Evolutionary conservation across 2,329 filamentous ascomycete genomes (phyloP).

Genomic region (Bipolaris oryzae): DNA sequence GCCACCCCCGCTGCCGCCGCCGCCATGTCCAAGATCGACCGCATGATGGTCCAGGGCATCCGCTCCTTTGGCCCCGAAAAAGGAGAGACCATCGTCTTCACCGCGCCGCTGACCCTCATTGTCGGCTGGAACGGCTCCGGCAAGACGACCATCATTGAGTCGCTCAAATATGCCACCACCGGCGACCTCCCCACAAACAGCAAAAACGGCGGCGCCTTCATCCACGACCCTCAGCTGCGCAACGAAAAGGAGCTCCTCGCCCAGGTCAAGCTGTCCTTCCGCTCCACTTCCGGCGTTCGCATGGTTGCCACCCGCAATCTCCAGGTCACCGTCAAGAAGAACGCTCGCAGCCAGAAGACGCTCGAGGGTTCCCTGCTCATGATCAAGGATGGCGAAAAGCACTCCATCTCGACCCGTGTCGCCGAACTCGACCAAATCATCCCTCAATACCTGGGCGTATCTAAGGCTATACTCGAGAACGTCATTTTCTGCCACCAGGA

Average conservation of each 20-base stretch:
- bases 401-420: slow-evolving; percentile 77
- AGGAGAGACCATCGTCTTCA: slow-evolving; percentile 82
- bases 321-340: slow-evolving; percentile 86
- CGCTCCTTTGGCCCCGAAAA: slow-evolving; percentile 83
- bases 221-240: slow-evolving; percentile 93
- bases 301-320: slow-evolving; percentile 85
- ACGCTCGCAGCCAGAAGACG: slow-evolving; percentile 75
- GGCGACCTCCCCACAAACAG: slow-evolving; percentile 92
- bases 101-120: slow-evolving; percentile 90
- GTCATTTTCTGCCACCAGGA: slow-evolving; percentile 99
- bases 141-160: slow-evolving; percentile 99
- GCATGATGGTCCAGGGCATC: slow-evolving; percentile 80
- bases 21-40: slow-evolving; percentile 73
- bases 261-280: slow-evolving; percentile 89
- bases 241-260: slow-evolving; percentile 89
- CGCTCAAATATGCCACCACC: slow-evolving; percentile 96
- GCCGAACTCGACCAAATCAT: slow-evolving; percentile 83
- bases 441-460: slow-evolving; percentile 85
- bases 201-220: slow-evolving; percentile 84
- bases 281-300: slow-evolving; percentile 74
- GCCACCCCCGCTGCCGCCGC: slow-evolving; percentile 3
- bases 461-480: slow-evolving; percentile 84
- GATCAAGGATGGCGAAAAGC: slow-evolving; percentile 78
- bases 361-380: slow-evolving; percentile 80
- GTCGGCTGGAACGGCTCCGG: slow-evolving; percentile 97